Base-by-base conservation (phyloP, 805 yeast species). In the Ogataea paraovalis region DNA sequence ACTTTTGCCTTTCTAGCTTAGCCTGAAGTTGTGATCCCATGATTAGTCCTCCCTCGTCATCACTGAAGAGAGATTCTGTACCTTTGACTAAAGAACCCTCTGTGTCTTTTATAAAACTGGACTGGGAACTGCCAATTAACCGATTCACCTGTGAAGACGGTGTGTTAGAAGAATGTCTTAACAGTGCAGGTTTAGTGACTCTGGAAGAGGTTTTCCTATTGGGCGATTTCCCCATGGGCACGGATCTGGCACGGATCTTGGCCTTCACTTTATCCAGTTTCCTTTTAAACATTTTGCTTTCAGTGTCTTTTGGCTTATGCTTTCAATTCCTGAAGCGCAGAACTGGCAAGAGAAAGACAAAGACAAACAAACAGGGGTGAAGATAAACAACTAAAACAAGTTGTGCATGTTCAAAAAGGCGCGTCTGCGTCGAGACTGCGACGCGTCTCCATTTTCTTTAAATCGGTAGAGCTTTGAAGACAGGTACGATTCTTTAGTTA, bases 41-140 rank as follows among this genome's bases (percentile, higher is more conserved):
- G n/a, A 19, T 20, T 8, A 32, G 14, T 5, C 55, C 33, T n/a
- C 43, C 47, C 32, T 55, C 59, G n/a, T 53, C 59, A 33, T 55
- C 59, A 33, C 56, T 51, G 37, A 55, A 55, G 8, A 55, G 37
- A 1, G 59, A 53, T 38, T 53, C 55, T 5, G 53, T 48, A 33
- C 48, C 56, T 28, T 53, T 55, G 30, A 55, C 47, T n/a, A 53
- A 48, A 2, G 55, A 46, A 20, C 50, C 40, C 3, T 45, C 44
- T n/a, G 46, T 48, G 18, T 44, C 49, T 13, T 41, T 23, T 8
- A 32, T 32, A 13, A 39, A 34, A 2, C 37, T 21, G 16, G 34
- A 23, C 21, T 46, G 49, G 14, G 49, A 43, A 5, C 13, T 12
- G 23, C 40, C 9, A 44, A 47, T 2, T 19, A 36, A 30, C 44